Evolutionary conservation across 78 protist genomes (phyloP).

Genomic region (Bigelowiella natans): DNA sequence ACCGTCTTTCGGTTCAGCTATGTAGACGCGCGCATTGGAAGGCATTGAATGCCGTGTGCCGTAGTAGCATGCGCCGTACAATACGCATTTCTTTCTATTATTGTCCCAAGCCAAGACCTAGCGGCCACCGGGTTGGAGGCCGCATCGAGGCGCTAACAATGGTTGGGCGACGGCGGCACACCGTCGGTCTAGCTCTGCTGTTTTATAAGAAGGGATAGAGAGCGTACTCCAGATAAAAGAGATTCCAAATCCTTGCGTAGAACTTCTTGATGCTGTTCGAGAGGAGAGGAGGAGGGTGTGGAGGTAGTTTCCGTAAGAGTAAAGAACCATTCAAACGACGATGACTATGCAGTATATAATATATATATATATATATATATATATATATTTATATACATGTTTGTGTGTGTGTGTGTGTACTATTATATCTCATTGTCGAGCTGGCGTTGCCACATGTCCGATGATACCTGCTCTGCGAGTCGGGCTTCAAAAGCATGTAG

Average conservation of each 20-base stretch:
- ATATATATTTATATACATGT: neutral
- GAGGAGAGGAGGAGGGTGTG: neutral
- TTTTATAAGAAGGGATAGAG: conserved; percentile 13
- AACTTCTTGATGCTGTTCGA: neutral
- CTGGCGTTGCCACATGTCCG: neutral
- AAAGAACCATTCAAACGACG: neutral
- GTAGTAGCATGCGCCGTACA: too few relatives aligned
- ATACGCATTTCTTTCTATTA: too few relatives aligned
- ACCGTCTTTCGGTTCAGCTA: too few relatives aligned
- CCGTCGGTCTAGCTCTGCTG: too few relatives aligned
- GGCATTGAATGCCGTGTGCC: too few relatives aligned
- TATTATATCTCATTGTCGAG: too few relatives aligned
- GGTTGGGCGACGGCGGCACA: too few relatives aligned
- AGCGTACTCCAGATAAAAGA: conserved; percentile 6
- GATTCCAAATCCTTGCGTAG: conserved; percentile 11
- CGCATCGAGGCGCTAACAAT: too few relatives aligned
- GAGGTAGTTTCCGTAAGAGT: neutral
- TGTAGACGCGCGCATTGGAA: too few relatives aligned
- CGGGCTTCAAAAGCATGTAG: neutral
- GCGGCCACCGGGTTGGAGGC: too few relatives aligned
- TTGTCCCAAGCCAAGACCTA: too few relatives aligned
- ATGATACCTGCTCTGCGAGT: neutral
- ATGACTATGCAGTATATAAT: neutral
- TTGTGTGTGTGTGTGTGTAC: neutral
- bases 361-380: neutral